Percentiles rank a stretch among this genome's conserved stretches.
Evolutionary conservation across 441 rosid genomes (phyloP).

Genomic region (Syzygium malaccense): DNA sequence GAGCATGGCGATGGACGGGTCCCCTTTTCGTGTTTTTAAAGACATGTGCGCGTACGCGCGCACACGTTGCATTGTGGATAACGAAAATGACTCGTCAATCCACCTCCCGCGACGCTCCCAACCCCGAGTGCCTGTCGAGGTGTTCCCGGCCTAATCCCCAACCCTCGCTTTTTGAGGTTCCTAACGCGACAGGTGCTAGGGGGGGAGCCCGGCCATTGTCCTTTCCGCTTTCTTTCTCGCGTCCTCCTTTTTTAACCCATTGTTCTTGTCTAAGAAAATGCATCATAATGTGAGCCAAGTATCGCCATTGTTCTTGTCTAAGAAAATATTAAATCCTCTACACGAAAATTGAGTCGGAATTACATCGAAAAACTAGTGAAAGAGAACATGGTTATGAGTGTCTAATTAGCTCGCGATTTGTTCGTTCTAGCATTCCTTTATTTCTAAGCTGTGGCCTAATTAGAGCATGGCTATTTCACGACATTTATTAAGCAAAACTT

Average conservation of each 20-base stretch:
- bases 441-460: background rate
- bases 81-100: slow-evolving; percentile 24
- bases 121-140: background rate
- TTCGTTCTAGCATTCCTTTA: background rate
- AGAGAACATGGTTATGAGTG: background rate
- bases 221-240: background rate
- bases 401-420: accelerated
- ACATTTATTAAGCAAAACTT: background rate
- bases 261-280: too few relatives aligned
- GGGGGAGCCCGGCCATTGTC: background rate
- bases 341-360: background rate
- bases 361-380: background rate
- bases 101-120: background rate
- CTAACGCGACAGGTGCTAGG: background rate
- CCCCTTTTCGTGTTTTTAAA: background rate
- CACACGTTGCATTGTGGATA: slow-evolving; percentile 6
- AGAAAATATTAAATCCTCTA: background rate
- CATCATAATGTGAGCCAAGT: background rate
- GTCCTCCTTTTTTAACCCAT: background rate
- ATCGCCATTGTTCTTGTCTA: background rate
- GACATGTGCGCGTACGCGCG: background rate
- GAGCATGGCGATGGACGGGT: background rate
- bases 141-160: background rate
- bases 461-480: background rate
- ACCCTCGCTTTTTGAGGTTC: background rate